These are phyloP conservation scores for Cutaneotrichosporon cyanovorans DNA, from an alignment of 1,284 basidiomycete genomes.

Conservation along the genomic window DNA sequence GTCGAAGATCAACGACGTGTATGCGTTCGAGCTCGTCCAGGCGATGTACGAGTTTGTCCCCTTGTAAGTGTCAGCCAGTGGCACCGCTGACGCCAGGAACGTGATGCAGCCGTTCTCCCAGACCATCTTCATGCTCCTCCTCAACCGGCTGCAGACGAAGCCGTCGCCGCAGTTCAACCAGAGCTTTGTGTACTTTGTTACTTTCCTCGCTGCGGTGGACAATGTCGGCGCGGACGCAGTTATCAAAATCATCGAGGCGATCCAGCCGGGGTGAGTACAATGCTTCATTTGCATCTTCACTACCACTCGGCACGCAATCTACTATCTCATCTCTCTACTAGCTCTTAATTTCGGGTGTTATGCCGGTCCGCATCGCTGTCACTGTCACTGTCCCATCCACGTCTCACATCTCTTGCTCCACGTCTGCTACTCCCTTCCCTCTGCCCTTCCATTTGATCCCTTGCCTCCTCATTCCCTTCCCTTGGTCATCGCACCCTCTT, in stretches of 20 bases:
- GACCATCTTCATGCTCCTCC: slow-evolving; percentile 68
- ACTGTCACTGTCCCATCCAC: too few species aligned
- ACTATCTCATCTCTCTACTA: too few species aligned
- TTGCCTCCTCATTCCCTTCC: too few species aligned
- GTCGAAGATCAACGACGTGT: slow-evolving; percentile 79
- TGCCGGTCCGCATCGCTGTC: too few species aligned
- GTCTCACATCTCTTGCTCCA: too few species aligned
- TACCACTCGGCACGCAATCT: not conserved
- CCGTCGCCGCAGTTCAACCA: slow-evolving; percentile 87
- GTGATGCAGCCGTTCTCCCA: slow-evolving; percentile 68
- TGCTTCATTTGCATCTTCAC: too few species aligned
- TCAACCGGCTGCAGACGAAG: slow-evolving; percentile 76
- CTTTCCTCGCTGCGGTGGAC: slow-evolving; percentile 66
- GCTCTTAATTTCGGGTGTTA: too few species aligned
- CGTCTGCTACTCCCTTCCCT: too few species aligned
- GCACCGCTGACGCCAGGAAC: slow-evolving; percentile 47
- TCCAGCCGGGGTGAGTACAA: slow-evolving; percentile 79
- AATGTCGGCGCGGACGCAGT: slow-evolving; percentile 72
- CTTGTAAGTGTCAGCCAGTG: slow-evolving; percentile 54
- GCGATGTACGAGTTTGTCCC: slow-evolving; percentile 66
- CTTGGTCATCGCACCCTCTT: too few species aligned
- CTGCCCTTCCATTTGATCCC: too few species aligned
- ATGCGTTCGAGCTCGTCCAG: slow-evolving; percentile 84
- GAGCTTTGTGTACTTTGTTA: slow-evolving; percentile 70
- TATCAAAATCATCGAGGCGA: slow-evolving; percentile 66